Percentiles rank a stretch among this genome's conserved stretches.
These are phyloP conservation scores for Leccinum pellstonianum DNA, from an alignment of 768 basidiomycete genomes.

Conservation along the genomic window DNA sequence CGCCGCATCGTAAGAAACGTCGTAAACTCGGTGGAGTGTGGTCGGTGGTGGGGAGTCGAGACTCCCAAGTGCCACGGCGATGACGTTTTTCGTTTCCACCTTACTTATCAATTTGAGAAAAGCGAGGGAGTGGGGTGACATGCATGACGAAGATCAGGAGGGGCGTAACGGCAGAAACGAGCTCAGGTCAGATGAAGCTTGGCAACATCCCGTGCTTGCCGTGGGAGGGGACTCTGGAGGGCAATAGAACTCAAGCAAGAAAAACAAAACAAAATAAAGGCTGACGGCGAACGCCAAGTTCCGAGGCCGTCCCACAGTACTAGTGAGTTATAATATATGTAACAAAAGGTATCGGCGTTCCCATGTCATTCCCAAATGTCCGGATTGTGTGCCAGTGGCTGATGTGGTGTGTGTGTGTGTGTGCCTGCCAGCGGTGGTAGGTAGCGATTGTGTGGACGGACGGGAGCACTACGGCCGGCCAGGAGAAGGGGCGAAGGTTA, in stretches of 20 bases:
- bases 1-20: background rate
- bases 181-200: background rate
- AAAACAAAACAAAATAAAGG: background rate
- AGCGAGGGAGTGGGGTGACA: constrained; percentile 1
- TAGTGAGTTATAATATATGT: background rate
- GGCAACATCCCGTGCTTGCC: constrained; percentile 12
- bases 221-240: constrained; percentile 10
- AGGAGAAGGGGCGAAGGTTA: background rate
- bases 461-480: background rate
- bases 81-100: background rate
- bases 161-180: background rate
- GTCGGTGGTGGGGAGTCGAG: background rate
- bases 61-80: background rate
- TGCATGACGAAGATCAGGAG: constrained; percentile 9
- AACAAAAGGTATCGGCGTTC: constrained; percentile 2
- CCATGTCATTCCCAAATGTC: constrained; percentile 4
- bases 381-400: background rate
- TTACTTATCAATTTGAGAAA: background rate
- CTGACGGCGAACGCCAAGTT: constrained; percentile 2
- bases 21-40: background rate
- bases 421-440: constrained; percentile 5
- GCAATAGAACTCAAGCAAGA: background rate
- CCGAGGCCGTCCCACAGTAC: constrained; percentile 11
- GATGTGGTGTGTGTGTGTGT: background rate
- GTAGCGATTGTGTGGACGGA: background rate